These are phyloP conservation scores for Tolypocladium paradoxum DNA, from an alignment of 2,329 filamentous ascomycete species.

Conservation along the genomic window DNA sequence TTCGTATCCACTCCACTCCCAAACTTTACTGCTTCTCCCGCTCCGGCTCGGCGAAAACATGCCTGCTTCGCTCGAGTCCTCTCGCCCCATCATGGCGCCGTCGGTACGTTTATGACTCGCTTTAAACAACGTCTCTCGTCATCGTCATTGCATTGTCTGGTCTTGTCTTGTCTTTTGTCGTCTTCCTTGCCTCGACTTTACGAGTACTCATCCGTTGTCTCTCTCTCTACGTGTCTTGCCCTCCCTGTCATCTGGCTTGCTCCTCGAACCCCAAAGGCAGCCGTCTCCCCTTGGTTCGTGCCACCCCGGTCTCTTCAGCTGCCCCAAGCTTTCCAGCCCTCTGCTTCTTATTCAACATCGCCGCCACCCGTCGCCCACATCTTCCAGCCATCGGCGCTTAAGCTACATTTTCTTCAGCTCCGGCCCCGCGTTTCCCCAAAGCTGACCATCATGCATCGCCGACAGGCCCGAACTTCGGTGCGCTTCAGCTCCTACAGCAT, in stretches of 20 bases:
- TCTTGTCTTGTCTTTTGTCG: constrained; percentile 1
- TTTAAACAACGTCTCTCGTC: constrained; percentile 4
- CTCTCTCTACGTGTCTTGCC: constrained; percentile 2
- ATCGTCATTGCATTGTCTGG: constrained; percentile 1
- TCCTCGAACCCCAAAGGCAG: background rate
- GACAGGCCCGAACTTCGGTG: constrained; percentile 40
- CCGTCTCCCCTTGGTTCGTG: constrained; percentile 1
- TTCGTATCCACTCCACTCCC: background rate
- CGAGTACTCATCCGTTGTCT: background rate
- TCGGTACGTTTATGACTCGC: constrained; percentile 37
- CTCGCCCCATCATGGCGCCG: constrained; percentile 51
- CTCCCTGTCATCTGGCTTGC: constrained; percentile 2
- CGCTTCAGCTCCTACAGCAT: constrained; percentile 52
- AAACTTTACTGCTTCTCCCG: background rate
- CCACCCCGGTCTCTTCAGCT: background rate
- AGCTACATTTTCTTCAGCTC: background rate
- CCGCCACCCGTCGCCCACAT: background rate
- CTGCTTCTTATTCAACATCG: background rate
- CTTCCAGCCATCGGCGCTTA: background rate
- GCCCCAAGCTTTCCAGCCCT: background rate
- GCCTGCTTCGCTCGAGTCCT: constrained; percentile 49
- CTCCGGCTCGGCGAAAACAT: constrained; percentile 22
- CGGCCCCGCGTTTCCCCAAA: background rate
- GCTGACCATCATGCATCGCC: constrained; percentile 10
- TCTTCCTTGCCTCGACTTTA: background rate